These are phyloP conservation scores for Aspergillus tubingensis DNA, from an alignment of 2,329 filamentous ascomycete species.

Conservation along the genomic window DNA sequence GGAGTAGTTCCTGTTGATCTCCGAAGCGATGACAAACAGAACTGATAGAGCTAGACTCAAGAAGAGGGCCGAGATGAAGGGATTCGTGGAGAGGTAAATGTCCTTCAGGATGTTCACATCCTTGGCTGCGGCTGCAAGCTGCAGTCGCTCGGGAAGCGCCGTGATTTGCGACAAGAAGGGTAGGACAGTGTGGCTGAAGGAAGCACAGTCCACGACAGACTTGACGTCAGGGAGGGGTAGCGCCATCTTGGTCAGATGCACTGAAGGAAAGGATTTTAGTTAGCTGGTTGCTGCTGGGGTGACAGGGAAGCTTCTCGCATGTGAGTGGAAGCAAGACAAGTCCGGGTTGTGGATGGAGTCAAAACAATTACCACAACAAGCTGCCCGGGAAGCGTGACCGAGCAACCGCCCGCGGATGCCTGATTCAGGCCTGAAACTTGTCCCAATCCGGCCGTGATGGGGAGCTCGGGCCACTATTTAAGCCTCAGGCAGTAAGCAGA, in stretches of 20 bases:
- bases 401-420: background rate
- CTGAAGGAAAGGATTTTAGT: background rate
- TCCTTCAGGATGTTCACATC: conserved; percentile 64
- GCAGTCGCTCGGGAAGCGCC: conserved; percentile 66
- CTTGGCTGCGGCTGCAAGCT: conserved; percentile 61
- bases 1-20: conserved; percentile 92
- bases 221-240: conserved; percentile 66
- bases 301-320: conserved; percentile 16
- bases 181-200: conserved; percentile 71
- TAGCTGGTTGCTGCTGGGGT: conserved; percentile 2
- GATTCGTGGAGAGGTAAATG: conserved; percentile 83
- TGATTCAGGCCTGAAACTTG: background rate
- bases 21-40: conserved; percentile 73
- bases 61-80: conserved; percentile 72
- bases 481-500: background rate
- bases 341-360: background rate
- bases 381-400: background rate
- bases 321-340: conserved; percentile 2
- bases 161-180: conserved; percentile 73
- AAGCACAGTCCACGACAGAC: conserved; percentile 71
- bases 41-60: conserved; percentile 70
- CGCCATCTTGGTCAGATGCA: conserved; percentile 52
- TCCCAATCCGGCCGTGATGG: background rate
- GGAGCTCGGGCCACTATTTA: background rate
- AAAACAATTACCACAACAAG: conserved; percentile 5